These are phyloP conservation scores for Sanghuangporus baumii DNA, from an alignment of 1,284 basidiomycete genomes.

Conservation along the genomic window DNA sequence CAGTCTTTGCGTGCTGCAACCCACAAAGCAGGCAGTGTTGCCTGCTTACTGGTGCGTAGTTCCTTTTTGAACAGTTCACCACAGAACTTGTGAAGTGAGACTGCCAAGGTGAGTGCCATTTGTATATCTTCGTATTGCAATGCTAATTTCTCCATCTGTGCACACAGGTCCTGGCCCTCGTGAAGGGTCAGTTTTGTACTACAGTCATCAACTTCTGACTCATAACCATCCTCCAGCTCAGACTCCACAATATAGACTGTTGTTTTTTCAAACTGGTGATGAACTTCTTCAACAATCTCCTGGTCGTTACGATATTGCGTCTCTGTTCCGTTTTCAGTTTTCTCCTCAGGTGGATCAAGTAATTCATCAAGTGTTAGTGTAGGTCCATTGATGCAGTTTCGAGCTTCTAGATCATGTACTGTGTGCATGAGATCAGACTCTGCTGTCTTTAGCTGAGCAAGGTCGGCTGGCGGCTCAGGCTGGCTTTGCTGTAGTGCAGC, in stretches of 20 bases:
- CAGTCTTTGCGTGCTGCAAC: no score
- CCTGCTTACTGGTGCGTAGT: not conserved
- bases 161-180: not conserved
- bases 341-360: conserved; percentile 21
- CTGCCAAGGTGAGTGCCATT: not conserved
- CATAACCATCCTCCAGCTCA: not conserved
- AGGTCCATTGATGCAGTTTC: conserved; percentile 18
- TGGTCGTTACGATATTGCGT: conserved; percentile 18
- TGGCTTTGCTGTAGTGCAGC: not conserved
- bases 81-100: not conserved
- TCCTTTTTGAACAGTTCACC: conserved; percentile 1
- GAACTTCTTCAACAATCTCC: conserved; percentile 19
- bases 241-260: not conserved
- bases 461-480: not conserved
- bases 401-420: not conserved
- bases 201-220: not conserved
- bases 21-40: not conserved
- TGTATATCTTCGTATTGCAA: not conserved
- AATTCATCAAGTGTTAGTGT: conserved; percentile 21
- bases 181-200: not conserved
- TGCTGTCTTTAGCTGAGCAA: not conserved
- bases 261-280: not conserved
- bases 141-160: not conserved
- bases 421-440: not conserved
- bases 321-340: not conserved